A percentile compares a stretch with the other conserved stretches of the same genome.
Evolutionary conservation across 306 rosid species (phyloP).

Genomic region (Cicer pinnatifidum): DNA sequence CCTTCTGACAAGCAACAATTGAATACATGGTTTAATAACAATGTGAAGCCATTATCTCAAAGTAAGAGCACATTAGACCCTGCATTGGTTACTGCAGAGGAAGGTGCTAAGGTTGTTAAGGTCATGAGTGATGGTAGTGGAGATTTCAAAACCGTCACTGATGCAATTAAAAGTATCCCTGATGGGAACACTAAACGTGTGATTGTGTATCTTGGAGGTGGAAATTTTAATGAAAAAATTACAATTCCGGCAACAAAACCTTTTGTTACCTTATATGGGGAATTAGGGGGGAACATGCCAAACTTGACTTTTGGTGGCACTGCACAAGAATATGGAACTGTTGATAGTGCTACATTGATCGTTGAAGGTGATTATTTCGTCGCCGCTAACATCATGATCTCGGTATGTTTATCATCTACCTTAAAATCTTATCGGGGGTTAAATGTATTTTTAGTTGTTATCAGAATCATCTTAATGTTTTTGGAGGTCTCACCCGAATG

Average conservation of each 20-base stretch:
- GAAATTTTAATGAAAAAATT: conserved; percentile 64
- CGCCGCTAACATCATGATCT: conserved; percentile 6
- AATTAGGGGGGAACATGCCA: conserved; percentile 39
- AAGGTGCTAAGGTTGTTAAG: conserved; percentile 39
- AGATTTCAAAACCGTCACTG: conserved; percentile 53
- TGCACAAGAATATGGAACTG: conserved; percentile 55
- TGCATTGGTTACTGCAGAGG: conserved; percentile 52
- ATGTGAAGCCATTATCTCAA: conserved; percentile 15
- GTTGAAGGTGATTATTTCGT: neutral
- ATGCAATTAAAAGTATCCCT: conserved; percentile 63
- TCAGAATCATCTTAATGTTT: too few relatives aligned
- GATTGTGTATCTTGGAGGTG: conserved; percentile 56
- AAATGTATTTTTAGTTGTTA: too few relatives aligned
- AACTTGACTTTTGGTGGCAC: conserved; percentile 54
- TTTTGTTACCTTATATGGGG: conserved; percentile 56
- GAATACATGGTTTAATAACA: conserved; percentile 48
- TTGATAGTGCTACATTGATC: conserved; percentile 57
- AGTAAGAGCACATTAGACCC: conserved; percentile 49
- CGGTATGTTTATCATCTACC: conserved; percentile 13
- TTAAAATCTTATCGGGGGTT: too few relatives aligned
- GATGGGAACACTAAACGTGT: conserved; percentile 53
- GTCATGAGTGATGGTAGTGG: conserved; percentile 61
- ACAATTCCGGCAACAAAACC: conserved; percentile 51
- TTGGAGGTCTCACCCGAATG: too few relatives aligned
- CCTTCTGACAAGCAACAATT: conserved; percentile 45